phyloP scores from a whole-genome alignment of 78 protist genomes.

The Dictyostelium brefeldianum region DNA sequence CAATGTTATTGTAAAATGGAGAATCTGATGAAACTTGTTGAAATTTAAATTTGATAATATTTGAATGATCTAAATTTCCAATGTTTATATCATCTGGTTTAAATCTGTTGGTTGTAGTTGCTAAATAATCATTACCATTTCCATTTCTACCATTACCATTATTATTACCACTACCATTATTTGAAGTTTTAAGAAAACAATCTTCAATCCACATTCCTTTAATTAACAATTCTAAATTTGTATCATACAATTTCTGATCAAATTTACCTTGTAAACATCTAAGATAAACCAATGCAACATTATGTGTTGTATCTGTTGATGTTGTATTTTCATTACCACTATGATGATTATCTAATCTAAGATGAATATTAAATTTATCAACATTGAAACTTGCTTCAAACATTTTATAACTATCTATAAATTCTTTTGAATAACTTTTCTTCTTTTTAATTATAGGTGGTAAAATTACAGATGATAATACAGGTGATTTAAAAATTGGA shows the following conservation, averaged over 20 bases:
- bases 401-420: constrained; percentile 10
- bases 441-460: constrained; percentile 16
- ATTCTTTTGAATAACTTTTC: constrained; percentile 9
- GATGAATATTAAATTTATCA: constrained; percentile 35
- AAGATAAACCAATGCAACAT: constrained; percentile 43
- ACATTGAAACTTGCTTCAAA: constrained; percentile 34
- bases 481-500: neutral
- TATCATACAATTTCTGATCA: constrained; percentile 26
- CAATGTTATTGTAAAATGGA: constrained; percentile 35
- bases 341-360: constrained; percentile 28
- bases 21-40: constrained; percentile 23
- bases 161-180: too few species aligned
- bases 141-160: neutral
- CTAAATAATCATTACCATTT: constrained; percentile 27
- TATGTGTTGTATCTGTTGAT: neutral
- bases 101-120: constrained; percentile 7
- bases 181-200: constrained; percentile 35
- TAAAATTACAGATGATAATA: neutral
- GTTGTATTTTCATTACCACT: neutral
- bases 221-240: constrained; percentile 7
- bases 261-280: constrained; percentile 21
- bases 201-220: constrained; percentile 75
- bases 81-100: neutral
- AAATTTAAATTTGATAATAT: neutral
- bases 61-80: neutral